These are phyloP conservation scores for Hyphopichia wangnamkhiaoensis DNA, from an alignment of 1,139 yeast species.

Conservation along the genomic window DNA sequence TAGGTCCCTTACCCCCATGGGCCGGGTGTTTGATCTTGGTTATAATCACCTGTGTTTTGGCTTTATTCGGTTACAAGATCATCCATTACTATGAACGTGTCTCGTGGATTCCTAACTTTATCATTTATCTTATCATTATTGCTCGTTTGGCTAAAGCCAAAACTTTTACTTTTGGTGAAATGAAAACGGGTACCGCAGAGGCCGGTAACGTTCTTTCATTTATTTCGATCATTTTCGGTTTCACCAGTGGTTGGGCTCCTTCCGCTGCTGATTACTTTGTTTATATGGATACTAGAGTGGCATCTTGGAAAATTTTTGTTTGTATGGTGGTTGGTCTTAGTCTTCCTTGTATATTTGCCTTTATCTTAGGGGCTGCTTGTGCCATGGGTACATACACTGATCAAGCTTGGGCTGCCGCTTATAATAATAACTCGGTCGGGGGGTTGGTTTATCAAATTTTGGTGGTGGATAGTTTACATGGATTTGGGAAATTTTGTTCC, in stretches of 20 bases:
- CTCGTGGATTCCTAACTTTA: constrained; percentile 31
- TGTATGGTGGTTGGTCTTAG: constrained; percentile 30
- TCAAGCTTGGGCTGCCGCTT: constrained; percentile 19
- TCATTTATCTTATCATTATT: constrained; percentile 26
- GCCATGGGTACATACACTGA: constrained; percentile 25
- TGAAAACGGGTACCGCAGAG: constrained; percentile 42
- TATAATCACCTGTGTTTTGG: constrained; percentile 24
- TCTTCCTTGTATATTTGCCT: constrained; percentile 26
- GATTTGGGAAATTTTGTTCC: constrained; percentile 31
- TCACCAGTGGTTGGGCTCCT: constrained; percentile 33
- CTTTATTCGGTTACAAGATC: constrained; percentile 30
- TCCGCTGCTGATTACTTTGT: constrained; percentile 33
- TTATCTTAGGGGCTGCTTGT: constrained; percentile 31
- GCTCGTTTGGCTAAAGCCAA: constrained; percentile 25
- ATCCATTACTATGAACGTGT: constrained; percentile 31
- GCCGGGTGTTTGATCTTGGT: constrained; percentile 34
- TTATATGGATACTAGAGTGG: constrained; percentile 26
- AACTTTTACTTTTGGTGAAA: constrained; percentile 20
- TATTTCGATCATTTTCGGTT: constrained; percentile 29
- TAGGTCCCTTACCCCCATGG: constrained; percentile 33
- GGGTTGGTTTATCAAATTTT: constrained; percentile 31
- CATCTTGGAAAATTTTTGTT: constrained; percentile 25
- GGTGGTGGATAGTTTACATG: constrained; percentile 28
- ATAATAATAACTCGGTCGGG: constrained; percentile 24
- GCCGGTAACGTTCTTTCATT: constrained; percentile 31